Conservation (phyloP, 225 moss, liverwort and hornwort species). For the Pleurozium schreberi region DNA sequence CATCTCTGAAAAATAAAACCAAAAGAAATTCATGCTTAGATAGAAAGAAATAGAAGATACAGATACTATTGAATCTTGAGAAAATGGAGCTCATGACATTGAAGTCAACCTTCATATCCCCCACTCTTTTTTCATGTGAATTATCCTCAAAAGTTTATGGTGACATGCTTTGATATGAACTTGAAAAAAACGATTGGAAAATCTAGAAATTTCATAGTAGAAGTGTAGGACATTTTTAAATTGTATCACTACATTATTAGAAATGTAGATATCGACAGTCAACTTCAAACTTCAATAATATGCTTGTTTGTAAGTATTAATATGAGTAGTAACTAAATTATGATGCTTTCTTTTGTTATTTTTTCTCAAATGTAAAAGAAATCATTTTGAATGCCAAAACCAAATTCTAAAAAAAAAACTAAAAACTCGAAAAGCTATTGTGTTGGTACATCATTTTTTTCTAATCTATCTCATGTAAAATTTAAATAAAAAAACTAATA, state of each 20-base stretch:
- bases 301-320: neutral
- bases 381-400: neutral
- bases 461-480: neutral
- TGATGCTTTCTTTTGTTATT: neutral
- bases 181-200: neutral
- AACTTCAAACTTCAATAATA: neutral
- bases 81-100: neutral
- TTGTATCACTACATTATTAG: too few relatives aligned
- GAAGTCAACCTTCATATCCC: neutral
- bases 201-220: neutral
- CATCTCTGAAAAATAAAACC: too few relatives aligned
- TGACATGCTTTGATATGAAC: neutral
- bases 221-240: too few relatives aligned
- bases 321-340: too few relatives aligned
- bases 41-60: neutral
- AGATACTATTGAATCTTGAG: neutral
- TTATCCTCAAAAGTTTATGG: neutral
- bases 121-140: neutral
- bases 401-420: neutral
- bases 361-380: too few relatives aligned
- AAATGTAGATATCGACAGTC: neutral
- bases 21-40: too few relatives aligned
- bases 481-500: neutral
- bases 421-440: too few relatives aligned
- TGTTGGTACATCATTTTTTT: neutral